phyloP scores from a whole-genome alignment of 2,329 filamentous ascomycete genomes.

The Botrytis byssoidea region DNA sequence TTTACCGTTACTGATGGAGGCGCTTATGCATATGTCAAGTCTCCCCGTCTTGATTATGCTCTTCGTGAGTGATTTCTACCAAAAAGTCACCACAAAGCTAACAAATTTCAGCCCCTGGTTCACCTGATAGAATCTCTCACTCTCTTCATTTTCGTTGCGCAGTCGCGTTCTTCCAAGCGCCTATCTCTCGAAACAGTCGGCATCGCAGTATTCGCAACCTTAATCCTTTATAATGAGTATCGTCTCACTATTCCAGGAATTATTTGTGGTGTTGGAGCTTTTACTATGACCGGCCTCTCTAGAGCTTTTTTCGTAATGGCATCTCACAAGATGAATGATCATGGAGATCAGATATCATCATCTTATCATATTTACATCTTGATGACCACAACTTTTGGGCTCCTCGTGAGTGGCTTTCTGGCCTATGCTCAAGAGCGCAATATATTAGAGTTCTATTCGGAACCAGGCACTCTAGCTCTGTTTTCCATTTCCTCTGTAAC shows the following conservation, averaged over 20 bases:
- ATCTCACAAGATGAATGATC: not conserved
- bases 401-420: conserved; percentile 24
- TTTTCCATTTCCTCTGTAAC: conserved; percentile 10
- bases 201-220: conserved; percentile 19
- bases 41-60: conserved; percentile 34
- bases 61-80: conserved; percentile 29
- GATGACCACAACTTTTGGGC: conserved; percentile 32
- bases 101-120: conserved; percentile 28
- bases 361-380: conserved; percentile 26
- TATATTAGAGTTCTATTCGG: not conserved
- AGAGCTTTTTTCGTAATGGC: conserved; percentile 26
- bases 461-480: not conserved
- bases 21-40: conserved; percentile 34
- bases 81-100: not conserved
- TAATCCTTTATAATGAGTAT: conserved; percentile 33
- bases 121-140: conserved; percentile 30
- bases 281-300: conserved; percentile 29
- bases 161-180: not conserved
- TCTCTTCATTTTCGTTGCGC: conserved; percentile 14
- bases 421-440: conserved; percentile 16
- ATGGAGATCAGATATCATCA: not conserved
- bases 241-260: conserved; percentile 35
- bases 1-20: conserved; percentile 32
- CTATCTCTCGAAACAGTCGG: conserved; percentile 27
- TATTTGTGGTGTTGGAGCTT: conserved; percentile 26